Base-by-base conservation (phyloP, 306 rosid species). In the Inga leiocalycina region DNA sequence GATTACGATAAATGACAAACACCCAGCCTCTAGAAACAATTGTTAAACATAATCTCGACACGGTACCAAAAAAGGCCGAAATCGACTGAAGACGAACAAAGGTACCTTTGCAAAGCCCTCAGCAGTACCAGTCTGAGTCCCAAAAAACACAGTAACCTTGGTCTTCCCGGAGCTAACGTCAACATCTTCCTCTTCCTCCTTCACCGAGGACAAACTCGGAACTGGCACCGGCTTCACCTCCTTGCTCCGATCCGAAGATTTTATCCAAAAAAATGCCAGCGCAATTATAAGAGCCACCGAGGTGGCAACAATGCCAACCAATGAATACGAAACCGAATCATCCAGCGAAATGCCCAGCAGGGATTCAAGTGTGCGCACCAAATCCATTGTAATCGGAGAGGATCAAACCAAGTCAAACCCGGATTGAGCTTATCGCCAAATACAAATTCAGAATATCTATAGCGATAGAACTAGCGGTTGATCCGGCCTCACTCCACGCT, bases 41-140 rank as follows among this genome's bases (percentile, higher is more conserved):
- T 51, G 39, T 19, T 22, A 10, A 4, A 73, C 80, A 35, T 54
- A n/a, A 61, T 80, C 74, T 15, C 52, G 24, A 32, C 62, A 13
- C 9, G 41, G 13, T 2, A 10, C 12, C 54, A 22, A 61, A 80
- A 73, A 72, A 30, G 35, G 67, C 57, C 12, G 34, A 35, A 72
- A 56, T 45, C 67, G 37, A 52, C 7, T 0, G 57, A 77, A 17
- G 41, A 19, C 41, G 32, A 17, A 12, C 12, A 65, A 43, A 71
- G 24, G 62, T 68, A 91, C 98, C 98, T 94, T 94, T 10, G 98
- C 94, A 68, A 94, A 92, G 44, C 98, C 97, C 72, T 94, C 98
- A 4, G 98, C 98, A 13, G 97, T 94, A 19, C 98, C 98, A 67
- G 98, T 94, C 85, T 94, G 98, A 86, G 98, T 94, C 27, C 98